phyloP scores from a whole-genome alignment of 805 yeast genomes.

The Suhomyces kilbournensis region DNA sequence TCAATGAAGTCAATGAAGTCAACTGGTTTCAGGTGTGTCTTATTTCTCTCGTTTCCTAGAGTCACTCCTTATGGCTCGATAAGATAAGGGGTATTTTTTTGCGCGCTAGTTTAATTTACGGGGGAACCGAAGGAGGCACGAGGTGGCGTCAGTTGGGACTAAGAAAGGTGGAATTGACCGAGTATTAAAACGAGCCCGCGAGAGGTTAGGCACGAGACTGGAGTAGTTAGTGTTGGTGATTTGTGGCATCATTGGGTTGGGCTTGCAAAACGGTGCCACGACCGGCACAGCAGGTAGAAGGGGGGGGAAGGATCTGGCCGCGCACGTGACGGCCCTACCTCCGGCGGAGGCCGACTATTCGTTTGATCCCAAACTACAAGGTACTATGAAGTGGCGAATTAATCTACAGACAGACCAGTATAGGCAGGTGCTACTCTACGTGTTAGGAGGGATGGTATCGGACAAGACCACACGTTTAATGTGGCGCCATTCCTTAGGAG shows the following conservation, averaged over 20 bases:
- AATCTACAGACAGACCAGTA: too few relatives aligned
- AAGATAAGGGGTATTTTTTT: conserved; percentile 3
- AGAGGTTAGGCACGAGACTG: too few relatives aligned
- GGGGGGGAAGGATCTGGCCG: neutral
- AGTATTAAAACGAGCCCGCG: too few relatives aligned
- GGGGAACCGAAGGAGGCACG: neutral
- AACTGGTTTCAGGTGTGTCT: neutral
- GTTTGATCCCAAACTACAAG: neutral
- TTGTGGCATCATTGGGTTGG: too few relatives aligned
- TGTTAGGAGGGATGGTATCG: too few relatives aligned
- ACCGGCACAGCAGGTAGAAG: neutral
- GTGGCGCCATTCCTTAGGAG: too few relatives aligned
- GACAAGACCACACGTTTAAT: too few relatives aligned
- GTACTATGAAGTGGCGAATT: neutral
- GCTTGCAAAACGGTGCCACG: neutral
- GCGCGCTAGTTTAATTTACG: neutral
- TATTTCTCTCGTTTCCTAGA: neutral
- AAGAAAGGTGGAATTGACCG: neutral
- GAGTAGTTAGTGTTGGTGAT: too few relatives aligned
- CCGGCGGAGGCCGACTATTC: neutral
- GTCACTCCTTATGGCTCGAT: conserved; percentile 1
- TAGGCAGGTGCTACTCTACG: too few relatives aligned
- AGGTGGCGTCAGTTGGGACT: neutral
- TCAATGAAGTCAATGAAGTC: neutral
- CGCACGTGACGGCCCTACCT: neutral